Conservation (phyloP, 345 rosid species). For the Excoecaria agallocha region DNA sequence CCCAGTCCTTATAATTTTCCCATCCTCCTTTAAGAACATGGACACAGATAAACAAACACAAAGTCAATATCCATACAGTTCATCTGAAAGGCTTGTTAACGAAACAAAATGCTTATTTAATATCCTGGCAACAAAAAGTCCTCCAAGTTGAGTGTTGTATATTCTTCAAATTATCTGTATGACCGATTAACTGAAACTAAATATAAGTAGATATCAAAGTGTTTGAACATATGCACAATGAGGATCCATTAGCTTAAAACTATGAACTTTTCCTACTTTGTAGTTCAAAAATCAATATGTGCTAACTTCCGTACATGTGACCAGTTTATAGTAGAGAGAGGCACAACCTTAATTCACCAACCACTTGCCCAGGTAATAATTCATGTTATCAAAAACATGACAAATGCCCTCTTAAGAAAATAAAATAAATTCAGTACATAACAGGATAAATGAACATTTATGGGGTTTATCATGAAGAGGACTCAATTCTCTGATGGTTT, state of each 20-base stretch:
- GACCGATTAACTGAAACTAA: too few species aligned
- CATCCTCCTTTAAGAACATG: conserved; percentile 56
- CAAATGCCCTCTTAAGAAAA: neutral
- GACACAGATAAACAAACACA: conserved; percentile 1
- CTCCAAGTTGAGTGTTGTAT: neutral
- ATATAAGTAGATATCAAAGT: neutral
- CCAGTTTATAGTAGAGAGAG: too few species aligned
- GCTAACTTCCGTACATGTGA: too few species aligned
- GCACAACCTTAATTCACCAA: too few species aligned
- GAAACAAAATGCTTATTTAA: neutral
- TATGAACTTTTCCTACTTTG: neutral
- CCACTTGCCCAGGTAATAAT: too few species aligned
- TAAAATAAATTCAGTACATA: too few species aligned
- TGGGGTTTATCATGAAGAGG: neutral
- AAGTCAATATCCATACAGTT: neutral
- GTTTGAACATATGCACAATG: neutral
- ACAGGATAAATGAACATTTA: neutral
- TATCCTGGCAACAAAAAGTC: neutral
- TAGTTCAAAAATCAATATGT: too few species aligned
- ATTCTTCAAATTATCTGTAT: neutral
- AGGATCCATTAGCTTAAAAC: neutral
- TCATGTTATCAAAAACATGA: neutral
- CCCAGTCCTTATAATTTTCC: conserved; percentile 82
- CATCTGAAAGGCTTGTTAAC: neutral
- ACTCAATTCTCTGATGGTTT: neutral